Conservation (phyloP, 768 basidiomycete genomes). For the Kockovaella imperatae region DNA sequence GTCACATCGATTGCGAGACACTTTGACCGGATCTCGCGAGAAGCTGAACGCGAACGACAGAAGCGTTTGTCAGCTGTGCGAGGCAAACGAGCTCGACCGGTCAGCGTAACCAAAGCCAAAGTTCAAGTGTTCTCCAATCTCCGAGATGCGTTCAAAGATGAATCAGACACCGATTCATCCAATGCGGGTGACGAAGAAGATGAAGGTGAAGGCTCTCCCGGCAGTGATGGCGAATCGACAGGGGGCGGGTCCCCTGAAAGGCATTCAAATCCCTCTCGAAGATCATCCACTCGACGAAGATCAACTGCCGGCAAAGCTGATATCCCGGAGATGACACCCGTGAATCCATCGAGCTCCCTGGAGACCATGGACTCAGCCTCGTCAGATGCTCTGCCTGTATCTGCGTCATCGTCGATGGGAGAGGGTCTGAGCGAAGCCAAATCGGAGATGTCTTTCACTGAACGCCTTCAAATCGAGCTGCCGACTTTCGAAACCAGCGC, state of each 20-base stretch:
- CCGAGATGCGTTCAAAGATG: slow-evolving; percentile 78
- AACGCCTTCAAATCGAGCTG: slow-evolving; percentile 42
- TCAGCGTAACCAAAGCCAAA: slow-evolving; percentile 76
- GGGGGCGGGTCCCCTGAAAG: slow-evolving; percentile 7
- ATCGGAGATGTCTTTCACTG: slow-evolving; percentile 40
- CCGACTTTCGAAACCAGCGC: slow-evolving; percentile 44
- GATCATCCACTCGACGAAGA: slow-evolving; percentile 20
- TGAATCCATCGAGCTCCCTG: neutral
- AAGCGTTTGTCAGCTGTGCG: slow-evolving; percentile 74
- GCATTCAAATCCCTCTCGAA: no score
- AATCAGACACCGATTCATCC: slow-evolving; percentile 51
- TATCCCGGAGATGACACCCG: no score
- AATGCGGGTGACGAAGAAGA: slow-evolving; percentile 65
- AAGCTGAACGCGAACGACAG: slow-evolving; percentile 53
- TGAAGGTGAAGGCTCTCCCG: no score
- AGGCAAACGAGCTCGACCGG: slow-evolving; percentile 78
- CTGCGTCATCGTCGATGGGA: slow-evolving; percentile 15
- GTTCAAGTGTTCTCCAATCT: slow-evolving; percentile 83
- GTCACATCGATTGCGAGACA: slow-evolving; percentile 84
- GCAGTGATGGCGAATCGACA: slow-evolving; percentile 27
- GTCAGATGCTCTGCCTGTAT: slow-evolving; percentile 14
- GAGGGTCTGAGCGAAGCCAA: slow-evolving; percentile 26
- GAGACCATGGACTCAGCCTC: neutral
- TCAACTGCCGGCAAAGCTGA: slow-evolving; percentile 4
- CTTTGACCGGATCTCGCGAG: slow-evolving; percentile 66